Base-by-base conservation (phyloP, 1,284 basidiomycete species). In the Phellinidium pouzarii region DNA sequence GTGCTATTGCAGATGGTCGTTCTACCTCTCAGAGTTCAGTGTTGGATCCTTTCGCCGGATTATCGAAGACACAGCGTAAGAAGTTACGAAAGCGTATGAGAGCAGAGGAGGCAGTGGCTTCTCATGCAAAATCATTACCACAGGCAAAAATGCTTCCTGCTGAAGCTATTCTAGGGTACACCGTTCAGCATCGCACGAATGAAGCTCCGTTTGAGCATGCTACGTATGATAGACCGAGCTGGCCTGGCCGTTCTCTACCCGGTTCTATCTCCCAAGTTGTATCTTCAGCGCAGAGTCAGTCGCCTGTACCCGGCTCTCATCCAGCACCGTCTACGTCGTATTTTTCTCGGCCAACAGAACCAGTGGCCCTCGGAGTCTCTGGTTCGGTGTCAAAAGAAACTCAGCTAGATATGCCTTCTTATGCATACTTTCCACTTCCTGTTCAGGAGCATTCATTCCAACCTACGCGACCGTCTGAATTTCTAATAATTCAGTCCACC, bases 41-140 rank as follows among this genome's bases (percentile, higher is more conserved):
- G 23, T 34, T 17, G 23, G 47, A 40, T 42, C 48, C 38, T 4
- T 50, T 42, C 17, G 23, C 47, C 12, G 34, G 34, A 11, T 27
- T 48, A 25, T 38, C 34, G 20, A 48, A 48, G 34, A 8, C 26
- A 7, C 36, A 40, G 22, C 34, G 36, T n/a, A 48, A 40, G 34
- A 48, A 26, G 22, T 5, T 48, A 14, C 47, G 47, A 7, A 48
- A 26, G 23, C 47, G 47, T 38, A 9, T 25, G 20, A 48, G 23
- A 19, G 37, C 11, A n/a, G 23, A 38, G 11, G 22, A 38, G 17
- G 34, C 20, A 8, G 37, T 17, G 8, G 37, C n/a, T 40, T 2
- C 37, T 17, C 37, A 17, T 5, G 14, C 37, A 19, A 17, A 17
- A 8, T 40, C 19, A 8, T 17, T 20, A 17, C 7, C 31, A 34